Evolutionary conservation across 129 eudicot species (phyloP).

Genomic region (Artemisia annua): DNA sequence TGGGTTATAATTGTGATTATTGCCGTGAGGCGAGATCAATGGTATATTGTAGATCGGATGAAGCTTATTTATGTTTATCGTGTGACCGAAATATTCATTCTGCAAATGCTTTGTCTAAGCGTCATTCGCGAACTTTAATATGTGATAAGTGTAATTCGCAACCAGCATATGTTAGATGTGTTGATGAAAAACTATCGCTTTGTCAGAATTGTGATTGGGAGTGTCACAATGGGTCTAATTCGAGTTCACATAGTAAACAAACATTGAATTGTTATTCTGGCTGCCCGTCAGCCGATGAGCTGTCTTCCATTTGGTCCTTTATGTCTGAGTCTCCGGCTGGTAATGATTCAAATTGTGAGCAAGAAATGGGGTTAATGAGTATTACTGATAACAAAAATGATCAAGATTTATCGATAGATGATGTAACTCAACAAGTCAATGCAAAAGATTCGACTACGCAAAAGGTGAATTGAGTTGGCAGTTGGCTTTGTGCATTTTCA

Average conservation of each 20-base stretch:
- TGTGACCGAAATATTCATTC: slow-evolving; percentile 91
- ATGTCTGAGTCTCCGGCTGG: slow-evolving; percentile 47
- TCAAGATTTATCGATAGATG: slow-evolving; percentile 29
- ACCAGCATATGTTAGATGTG: slow-evolving; percentile 72
- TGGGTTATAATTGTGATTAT: slow-evolving; percentile 72
- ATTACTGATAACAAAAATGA: slow-evolving; percentile 41
- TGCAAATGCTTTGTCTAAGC: slow-evolving; percentile 86
- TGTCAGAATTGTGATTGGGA: slow-evolving; percentile 80
- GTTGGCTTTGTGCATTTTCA: background rate
- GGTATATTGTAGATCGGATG: slow-evolving; percentile 92
- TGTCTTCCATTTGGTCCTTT: slow-evolving; percentile 73
- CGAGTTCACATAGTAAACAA: slow-evolving; percentile 56
- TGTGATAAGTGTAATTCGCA: slow-evolving; percentile 80
- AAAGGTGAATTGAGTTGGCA: slow-evolving; percentile 45
- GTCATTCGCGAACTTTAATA: slow-evolving; percentile 81
- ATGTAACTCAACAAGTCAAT: slow-evolving; percentile 37
- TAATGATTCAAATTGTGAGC: slow-evolving; percentile 63
- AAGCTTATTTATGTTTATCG: slow-evolving; percentile 85
- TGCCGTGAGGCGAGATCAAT: slow-evolving; percentile 83
- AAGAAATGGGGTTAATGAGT: slow-evolving; percentile 67
- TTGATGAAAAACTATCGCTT: slow-evolving; percentile 73
- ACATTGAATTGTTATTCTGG: slow-evolving; percentile 66
- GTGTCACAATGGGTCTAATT: slow-evolving; percentile 49
- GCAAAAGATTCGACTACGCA: slow-evolving; percentile 27
- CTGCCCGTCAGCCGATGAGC: slow-evolving; percentile 81